These are phyloP conservation scores for Fragaria vesca DNA, from an alignment of 306 rosid genomes.

Conservation along the genomic window DNA sequence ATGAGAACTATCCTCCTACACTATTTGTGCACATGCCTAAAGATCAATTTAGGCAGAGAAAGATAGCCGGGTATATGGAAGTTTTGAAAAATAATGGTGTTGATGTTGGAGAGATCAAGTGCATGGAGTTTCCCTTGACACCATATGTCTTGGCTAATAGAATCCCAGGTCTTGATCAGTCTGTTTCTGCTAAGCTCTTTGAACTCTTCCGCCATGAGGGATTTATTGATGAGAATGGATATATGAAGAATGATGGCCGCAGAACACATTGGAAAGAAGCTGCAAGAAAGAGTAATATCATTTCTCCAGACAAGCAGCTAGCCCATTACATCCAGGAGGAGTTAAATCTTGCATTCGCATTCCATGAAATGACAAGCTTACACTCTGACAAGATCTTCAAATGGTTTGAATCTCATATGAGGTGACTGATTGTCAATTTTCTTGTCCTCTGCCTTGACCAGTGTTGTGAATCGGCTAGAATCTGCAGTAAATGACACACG, in stretches of 20 bases:
- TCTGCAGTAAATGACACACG: conserved; percentile 10
- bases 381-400: conserved; percentile 61
- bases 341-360: conserved; percentile 85
- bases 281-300: conserved; percentile 40
- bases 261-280: conserved; percentile 57
- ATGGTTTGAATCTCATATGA: conserved; percentile 75
- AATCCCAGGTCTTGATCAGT: conserved; percentile 65
- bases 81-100: conserved; percentile 59
- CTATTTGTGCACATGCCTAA: conserved; percentile 96
- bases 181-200: conserved; percentile 56
- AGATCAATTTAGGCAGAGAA: conserved; percentile 63
- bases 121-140: conserved; percentile 69
- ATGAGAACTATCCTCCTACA: conserved; percentile 66
- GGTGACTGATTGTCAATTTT: conserved; percentile 21
- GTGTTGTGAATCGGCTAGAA: conserved; percentile 13
- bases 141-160: conserved; percentile 59
- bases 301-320: conserved; percentile 38
- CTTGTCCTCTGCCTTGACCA: not conserved
- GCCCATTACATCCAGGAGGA: conserved; percentile 78
- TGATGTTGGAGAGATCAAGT: conserved; percentile 70
- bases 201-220: conserved; percentile 59
- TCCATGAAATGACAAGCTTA: conserved; percentile 84
- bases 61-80: conserved; percentile 51
- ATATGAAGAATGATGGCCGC: conserved; percentile 78
- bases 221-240: conserved; percentile 69